Evolutionary conservation across 2,329 filamentous ascomycete species (phyloP).

Genomic region (Botrytis aclada): DNA sequence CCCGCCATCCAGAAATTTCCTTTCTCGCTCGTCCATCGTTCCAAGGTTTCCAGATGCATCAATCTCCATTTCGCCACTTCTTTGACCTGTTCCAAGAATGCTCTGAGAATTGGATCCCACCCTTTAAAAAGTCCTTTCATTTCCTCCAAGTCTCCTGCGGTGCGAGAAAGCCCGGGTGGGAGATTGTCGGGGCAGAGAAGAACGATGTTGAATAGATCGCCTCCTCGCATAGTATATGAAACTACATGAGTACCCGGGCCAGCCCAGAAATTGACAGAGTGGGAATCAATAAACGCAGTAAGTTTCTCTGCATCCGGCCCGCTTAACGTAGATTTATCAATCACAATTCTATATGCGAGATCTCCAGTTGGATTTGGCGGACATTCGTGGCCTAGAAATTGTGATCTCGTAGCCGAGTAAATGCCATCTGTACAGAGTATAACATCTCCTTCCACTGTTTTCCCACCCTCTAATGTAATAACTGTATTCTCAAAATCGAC

Average conservation of each 20-base stretch:
- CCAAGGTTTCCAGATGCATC: conserved; percentile 47
- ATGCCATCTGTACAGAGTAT: conserved; percentile 63
- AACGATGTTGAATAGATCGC: conserved; percentile 63
- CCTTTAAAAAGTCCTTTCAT: conserved; percentile 57
- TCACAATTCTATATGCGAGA: conserved; percentile 61
- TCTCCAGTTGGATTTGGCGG: conserved; percentile 59
- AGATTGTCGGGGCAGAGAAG: conserved; percentile 63
- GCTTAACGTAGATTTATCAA: conserved; percentile 45
- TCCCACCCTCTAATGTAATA: conserved; percentile 28
- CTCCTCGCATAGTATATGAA: conserved; percentile 58
- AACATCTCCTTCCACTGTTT: conserved; percentile 49
- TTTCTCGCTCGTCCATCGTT: conserved; percentile 29
- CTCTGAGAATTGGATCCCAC: conserved; percentile 60
- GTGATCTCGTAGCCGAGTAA: conserved; percentile 56
- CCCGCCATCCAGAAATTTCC: conserved; percentile 42
- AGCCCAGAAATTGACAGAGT: conserved; percentile 51
- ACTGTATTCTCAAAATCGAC: conserved; percentile 29
- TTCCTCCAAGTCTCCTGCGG: conserved; percentile 55
- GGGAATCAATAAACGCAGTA: conserved; percentile 40
- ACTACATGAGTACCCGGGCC: conserved; percentile 50
- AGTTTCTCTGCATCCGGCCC: conserved; percentile 48
- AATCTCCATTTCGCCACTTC: conserved; percentile 68
- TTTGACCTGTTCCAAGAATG: conserved; percentile 49
- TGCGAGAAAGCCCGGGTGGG: conserved; percentile 50
- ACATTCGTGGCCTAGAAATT: conserved; percentile 46